phyloP scores from a whole-genome alignment of 164 flowering plant species.

The Litsea cubeba region DNA sequence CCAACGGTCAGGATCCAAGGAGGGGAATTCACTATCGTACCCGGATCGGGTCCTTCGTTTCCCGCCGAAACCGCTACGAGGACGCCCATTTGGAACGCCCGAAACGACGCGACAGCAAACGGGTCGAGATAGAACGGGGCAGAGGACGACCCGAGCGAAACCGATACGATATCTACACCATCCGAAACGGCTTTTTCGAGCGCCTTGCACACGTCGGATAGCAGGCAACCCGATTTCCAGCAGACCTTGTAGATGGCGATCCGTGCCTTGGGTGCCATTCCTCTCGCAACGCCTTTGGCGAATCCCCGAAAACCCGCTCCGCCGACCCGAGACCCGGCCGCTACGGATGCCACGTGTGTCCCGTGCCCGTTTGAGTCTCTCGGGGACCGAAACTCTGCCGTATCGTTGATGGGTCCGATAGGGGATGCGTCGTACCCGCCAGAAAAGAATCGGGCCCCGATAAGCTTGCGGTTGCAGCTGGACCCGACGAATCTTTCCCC shows the following conservation, averaged over 20 bases:
- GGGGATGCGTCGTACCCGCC: conserved; percentile 7
- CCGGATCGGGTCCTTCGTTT: conserved; percentile 11
- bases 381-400: conserved; percentile 15
- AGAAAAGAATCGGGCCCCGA: conserved; percentile 10
- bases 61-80: conserved; percentile 10
- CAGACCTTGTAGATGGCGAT: conserved; percentile 15
- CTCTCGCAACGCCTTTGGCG: conserved; percentile 6
- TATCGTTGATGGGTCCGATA: conserved; percentile 2
- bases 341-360: conserved; percentile 15
- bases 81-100: conserved; percentile 3
- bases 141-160: conserved; percentile 12
- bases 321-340: conserved; percentile 9
- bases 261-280: conserved; percentile 13
- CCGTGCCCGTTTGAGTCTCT: conserved; percentile 26
- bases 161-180: conserved; percentile 13
- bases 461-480: conserved; percentile 15
- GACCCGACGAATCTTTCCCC: conserved; percentile 5
- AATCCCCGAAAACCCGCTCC: conserved; percentile 7
- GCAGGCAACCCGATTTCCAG: conserved; percentile 12
- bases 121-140: conserved; percentile 9
- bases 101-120: conserved; percentile 10
- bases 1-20: conserved; percentile 28
- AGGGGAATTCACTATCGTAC: conserved; percentile 12
- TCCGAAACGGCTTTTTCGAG: conserved; percentile 12
- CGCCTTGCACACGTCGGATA: conserved; percentile 11